Evolutionary conservation across 306 rosid genomes (phyloP), one percentile per base, ranked within the genome.

Genomic region (Cicer chorassanicum): DNA sequence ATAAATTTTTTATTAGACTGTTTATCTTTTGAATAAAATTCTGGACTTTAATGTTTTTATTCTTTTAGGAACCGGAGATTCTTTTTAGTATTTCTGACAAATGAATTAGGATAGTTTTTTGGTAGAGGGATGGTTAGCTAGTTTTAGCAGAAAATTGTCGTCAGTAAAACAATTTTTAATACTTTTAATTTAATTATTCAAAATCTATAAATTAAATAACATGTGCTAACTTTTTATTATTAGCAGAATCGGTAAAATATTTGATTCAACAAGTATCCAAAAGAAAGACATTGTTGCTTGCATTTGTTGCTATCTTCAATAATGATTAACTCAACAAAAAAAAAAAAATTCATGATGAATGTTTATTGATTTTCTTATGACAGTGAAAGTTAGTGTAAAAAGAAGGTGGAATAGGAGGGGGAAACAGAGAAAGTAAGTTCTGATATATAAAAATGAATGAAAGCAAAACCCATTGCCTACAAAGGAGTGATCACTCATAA

Each of bases 381-480:
- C 51, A 34, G 38, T n/a, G 14, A 75, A 29, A 45, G 45, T 43
- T 40, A 53, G 66, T 41, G 36, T 2, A 8, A 56, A 61, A 62
- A 49, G 42, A 16, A n/a, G 42, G 3, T 38, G 16, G 42, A 15
- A 46, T 19, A 53, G 42, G 57, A 6, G 38, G 19, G 65, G 51
- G 74, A 69, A 80, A 69, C n/a, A 46, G 19, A 11, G 21, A 84
- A 68, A 68, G 57, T 8, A 34, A 6, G 8, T 34, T 5, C 16
- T 59, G 43, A 39, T 11, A 12, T 2, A 6, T 7, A 5, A 9
- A 43, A 6, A 24, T 2, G 34, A 15, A 51, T 12, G 36, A 14
- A 53, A 49, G 13, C 8, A 38, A 49, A 56, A 48, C 45, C 9
- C 68, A 64, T 15, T 18, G 54, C 6, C 5, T 18, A 8, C 19